A percentile compares a stretch with the other conserved stretches of the same genome.
These are phyloP conservation scores for Urostyla sp. DNA, from an alignment of 73 alveolate genomes.

Conservation along the genomic window DNA sequence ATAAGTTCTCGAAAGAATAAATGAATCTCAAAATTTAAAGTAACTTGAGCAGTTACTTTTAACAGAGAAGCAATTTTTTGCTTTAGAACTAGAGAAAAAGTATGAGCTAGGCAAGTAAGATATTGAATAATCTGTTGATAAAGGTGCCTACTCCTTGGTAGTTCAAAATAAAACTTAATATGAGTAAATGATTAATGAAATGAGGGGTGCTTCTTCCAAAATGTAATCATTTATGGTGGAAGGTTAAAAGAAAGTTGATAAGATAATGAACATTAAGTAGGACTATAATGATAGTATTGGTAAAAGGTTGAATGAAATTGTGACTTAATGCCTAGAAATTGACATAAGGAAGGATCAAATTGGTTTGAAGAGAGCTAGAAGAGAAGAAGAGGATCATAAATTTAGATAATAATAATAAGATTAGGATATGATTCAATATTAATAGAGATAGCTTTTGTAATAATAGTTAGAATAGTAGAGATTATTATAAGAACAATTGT, in stretches of 20 bases:
- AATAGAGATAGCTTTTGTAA: neutral
- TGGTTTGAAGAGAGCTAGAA: conserved; percentile 3
- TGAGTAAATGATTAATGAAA: conserved; percentile 18
- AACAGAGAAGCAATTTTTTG: conserved; percentile 1
- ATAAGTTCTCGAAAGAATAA: neutral
- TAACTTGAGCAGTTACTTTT: conserved; percentile 15
- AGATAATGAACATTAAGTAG: conserved; percentile 6
- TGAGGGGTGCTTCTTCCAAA: conserved; percentile 19
- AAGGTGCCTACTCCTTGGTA: conserved; percentile 27
- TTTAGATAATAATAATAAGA: neutral
- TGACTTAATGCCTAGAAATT: conserved; percentile 40
- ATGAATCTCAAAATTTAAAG: conserved; percentile 20
- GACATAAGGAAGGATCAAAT: conserved; percentile 34
- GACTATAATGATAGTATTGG: conserved; percentile 13
- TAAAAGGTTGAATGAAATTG: conserved; percentile 30
- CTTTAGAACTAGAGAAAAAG: conserved; percentile 17
- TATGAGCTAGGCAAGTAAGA: conserved; percentile 39
- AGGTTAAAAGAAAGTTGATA: conserved; percentile 31
- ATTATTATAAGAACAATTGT: neutral
- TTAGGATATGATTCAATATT: neutral
- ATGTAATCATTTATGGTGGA: conserved; percentile 33
- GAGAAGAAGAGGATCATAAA: conserved; percentile 32
- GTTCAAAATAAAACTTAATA: conserved; percentile 21
- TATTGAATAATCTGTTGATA: neutral
- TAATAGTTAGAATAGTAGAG: neutral